Conservation (phyloP, 495 filamentous ascomycete genomes). For the Neurospora sp. region DNA sequence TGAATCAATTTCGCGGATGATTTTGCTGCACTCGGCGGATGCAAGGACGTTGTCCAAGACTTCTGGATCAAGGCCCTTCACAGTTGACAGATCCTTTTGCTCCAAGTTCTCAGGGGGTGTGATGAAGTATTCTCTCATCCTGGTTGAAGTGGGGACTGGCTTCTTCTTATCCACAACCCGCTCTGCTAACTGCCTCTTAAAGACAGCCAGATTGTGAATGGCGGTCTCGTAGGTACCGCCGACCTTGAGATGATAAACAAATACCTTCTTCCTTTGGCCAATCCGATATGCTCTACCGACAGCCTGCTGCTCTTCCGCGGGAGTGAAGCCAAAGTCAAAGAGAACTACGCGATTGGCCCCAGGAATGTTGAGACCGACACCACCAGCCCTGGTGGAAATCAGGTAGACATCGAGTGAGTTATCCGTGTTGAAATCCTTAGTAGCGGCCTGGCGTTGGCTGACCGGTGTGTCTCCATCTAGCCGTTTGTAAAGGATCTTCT, state of each 20-base stretch:
- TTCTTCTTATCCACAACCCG: conserved; percentile 81
- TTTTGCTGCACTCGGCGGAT: background rate
- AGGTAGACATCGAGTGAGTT: conserved; percentile 47
- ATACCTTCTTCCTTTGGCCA: conserved; percentile 75
- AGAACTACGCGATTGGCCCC: conserved; percentile 85
- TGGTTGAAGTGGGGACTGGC: conserved; percentile 45
- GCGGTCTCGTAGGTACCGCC: conserved; percentile 73
- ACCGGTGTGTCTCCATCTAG: conserved; percentile 57
- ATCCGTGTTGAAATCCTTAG: conserved; percentile 57
- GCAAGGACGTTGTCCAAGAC: conserved; percentile 62
- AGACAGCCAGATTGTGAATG: conserved; percentile 60
- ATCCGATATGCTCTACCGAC: conserved; percentile 81
- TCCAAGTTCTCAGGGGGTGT: conserved; percentile 39
- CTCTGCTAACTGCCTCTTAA: conserved; percentile 69
- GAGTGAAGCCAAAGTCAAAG: conserved; percentile 76
- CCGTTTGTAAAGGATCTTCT: conserved; percentile 36
- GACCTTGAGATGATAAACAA: conserved; percentile 73
- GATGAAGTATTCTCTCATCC: conserved; percentile 46
- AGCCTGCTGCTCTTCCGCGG: conserved; percentile 76
- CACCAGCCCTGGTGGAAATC: conserved; percentile 76
- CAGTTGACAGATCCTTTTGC: conserved; percentile 42
- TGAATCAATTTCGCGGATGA: conserved; percentile 27
- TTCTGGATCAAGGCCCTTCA: conserved; percentile 48
- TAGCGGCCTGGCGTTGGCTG: conserved; percentile 43
- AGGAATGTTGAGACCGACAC: conserved; percentile 70